Evolutionary conservation across 2,329 filamentous ascomycete species (phyloP), one percentile per base, ranked within the genome.

Genomic region (Penicillium palitans): DNA sequence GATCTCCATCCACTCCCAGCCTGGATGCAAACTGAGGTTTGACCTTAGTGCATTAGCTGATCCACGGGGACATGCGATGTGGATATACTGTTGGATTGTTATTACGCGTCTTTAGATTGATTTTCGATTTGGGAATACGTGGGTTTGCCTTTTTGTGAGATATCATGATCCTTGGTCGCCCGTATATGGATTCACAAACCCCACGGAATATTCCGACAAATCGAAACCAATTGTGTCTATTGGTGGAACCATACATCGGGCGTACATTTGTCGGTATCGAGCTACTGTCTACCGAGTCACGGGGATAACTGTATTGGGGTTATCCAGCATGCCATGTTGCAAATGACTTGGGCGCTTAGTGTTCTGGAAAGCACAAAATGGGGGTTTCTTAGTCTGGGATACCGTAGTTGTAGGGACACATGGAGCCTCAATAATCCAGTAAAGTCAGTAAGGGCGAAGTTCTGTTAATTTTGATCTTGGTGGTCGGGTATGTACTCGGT

Each of bases 361-460:
- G 4, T 29, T 35, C 15, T 9, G 5, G 10, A 2, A n/a, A 4
- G 15, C 21, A 17, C 7, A 44, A 3, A 6, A 41, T 24, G 4
- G 15, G 2, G 15, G 8, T 17, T n/a, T 17, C 8, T 1, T 2
- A 10, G 9, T 6, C 7, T 1, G 12, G 19, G 6, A 21, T 4
- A 15, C 3, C 13, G 12, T 15, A 13, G 40, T 3, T 13, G 8
- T 17, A 25, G 4, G 2, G 15, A 2, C 2, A 17, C 4, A 17
- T 6, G 17, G 0, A 2, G 24, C 3, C 19, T 2, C 4, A 1
- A 6, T 1, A 1, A 17, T 10, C 6, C 7, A 9, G 13, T 25
- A 2, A 25, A 25, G 13, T 44, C 13, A 19, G 7, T 1, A 25
- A 19, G n/a, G 9, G 9, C 1, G 6, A 13, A 17, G 3, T 35